Conservation (phyloP, 2,329 filamentous ascomycete genomes). For the Colletotrichum eleusines region DNA sequence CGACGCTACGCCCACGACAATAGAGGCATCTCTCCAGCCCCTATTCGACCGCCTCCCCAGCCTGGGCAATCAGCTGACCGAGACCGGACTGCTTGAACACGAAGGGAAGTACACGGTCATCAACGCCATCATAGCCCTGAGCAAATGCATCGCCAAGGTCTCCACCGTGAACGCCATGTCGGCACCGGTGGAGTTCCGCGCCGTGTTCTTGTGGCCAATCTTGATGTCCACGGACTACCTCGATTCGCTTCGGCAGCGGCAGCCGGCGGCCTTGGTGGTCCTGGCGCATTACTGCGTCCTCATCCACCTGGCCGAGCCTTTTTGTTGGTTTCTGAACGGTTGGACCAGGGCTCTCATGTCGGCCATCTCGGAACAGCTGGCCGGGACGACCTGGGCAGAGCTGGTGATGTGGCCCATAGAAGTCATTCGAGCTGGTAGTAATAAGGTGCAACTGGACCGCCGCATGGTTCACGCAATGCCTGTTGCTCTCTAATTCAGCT, state of each 20-base stretch:
- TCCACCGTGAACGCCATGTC: slow-evolving; percentile 34
- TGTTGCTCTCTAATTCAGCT: slow-evolving; percentile 7
- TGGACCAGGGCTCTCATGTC: slow-evolving; percentile 33
- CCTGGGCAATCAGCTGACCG: slow-evolving; percentile 8
- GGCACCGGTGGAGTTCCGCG: slow-evolving; percentile 43
- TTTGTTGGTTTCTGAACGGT: slow-evolving; percentile 43
- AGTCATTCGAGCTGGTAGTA: slow-evolving; percentile 16
- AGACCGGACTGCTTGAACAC: slow-evolving; percentile 5
- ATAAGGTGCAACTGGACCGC: slow-evolving; percentile 22
- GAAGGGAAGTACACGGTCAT: slow-evolving; percentile 34
- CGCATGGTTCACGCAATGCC: slow-evolving; percentile 30
- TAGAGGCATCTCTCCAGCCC: slow-evolving; percentile 29
- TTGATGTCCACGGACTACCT: slow-evolving; percentile 44
- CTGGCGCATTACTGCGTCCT: slow-evolving; percentile 46
- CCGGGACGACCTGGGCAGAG: slow-evolving; percentile 29
- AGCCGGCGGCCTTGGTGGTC: slow-evolving; percentile 43
- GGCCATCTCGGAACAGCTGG: slow-evolving; percentile 24
- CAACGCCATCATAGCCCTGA: slow-evolving; percentile 33
- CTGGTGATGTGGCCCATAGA: slow-evolving; percentile 31
- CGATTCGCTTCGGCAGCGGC: slow-evolving; percentile 41
- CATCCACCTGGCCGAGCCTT: slow-evolving; percentile 42
- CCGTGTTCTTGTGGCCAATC: slow-evolving; percentile 45
- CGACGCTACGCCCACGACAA: slow-evolving; percentile 18
- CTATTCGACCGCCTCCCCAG: slow-evolving; percentile 20
- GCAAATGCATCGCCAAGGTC: slow-evolving; percentile 31